A percentile compares a stretch with the other conserved stretches of the same genome.
These are phyloP conservation scores for Candida glucosophila DNA, from an alignment of 1,139 yeast genomes.

Conservation along the genomic window DNA sequence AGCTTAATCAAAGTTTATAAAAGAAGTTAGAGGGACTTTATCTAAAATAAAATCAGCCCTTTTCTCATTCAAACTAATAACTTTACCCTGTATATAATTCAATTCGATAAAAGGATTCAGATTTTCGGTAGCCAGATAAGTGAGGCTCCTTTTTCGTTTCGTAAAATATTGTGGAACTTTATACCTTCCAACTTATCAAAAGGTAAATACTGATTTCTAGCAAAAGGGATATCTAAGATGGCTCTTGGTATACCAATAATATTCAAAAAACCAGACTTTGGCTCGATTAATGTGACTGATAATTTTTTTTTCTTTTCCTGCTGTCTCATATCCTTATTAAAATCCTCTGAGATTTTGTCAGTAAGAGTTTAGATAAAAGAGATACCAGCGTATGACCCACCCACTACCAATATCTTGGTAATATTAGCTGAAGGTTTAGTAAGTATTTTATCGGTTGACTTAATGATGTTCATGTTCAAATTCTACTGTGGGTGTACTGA, in stretches of 20 bases:
- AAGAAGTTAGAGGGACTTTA: constrained; percentile 6
- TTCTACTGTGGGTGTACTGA: too few relatives aligned
- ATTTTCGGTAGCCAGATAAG: constrained; percentile 3
- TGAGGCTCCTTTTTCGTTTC: constrained; percentile 12
- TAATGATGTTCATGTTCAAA: too few relatives aligned
- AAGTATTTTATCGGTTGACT: too few relatives aligned
- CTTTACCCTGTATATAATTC: constrained; percentile 34
- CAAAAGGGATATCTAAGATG: constrained; percentile 38
- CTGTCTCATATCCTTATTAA: constrained; percentile 1
- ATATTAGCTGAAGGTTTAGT: too few relatives aligned
- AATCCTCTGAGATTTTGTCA: constrained; percentile 13
- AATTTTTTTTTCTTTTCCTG: constrained; percentile 9
- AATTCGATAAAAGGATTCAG: constrained; percentile 7
- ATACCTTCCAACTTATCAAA: constrained; percentile 23
- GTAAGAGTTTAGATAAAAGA: constrained; percentile 31
- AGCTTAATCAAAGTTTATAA: constrained; percentile 38
- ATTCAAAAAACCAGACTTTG: constrained; percentile 44
- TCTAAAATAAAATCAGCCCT: constrained; percentile 16
- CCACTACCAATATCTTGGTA: constrained; percentile 37
- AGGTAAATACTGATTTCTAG: constrained; percentile 29
- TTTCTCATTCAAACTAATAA: constrained; percentile 19
- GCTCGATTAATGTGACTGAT: constrained; percentile 39
- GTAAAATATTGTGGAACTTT: constrained; percentile 18
- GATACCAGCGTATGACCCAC: constrained; percentile 46
- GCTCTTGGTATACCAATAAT: constrained; percentile 44